Percentiles rank a stretch among this genome's conserved stretches.
These are phyloP conservation scores for Sporisorium scitamineum DNA, from an alignment of 1,284 basidiomycete species.

Conservation along the genomic window DNA sequence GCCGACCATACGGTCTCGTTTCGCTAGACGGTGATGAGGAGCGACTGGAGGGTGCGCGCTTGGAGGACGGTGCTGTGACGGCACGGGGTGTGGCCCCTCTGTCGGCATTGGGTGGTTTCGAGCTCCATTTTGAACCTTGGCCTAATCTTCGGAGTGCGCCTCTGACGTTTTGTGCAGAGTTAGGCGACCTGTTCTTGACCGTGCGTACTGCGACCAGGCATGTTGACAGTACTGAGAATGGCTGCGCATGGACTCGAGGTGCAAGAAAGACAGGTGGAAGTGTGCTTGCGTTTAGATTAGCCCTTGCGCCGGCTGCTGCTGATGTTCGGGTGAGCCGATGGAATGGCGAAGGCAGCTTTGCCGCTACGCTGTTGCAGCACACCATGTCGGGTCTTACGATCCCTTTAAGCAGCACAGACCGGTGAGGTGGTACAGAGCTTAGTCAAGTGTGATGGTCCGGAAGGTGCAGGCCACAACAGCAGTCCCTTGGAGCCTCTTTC, in stretches of 20 bases:
- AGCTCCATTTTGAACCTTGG: slow-evolving; percentile 18
- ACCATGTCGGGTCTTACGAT: slow-evolving; percentile 8
- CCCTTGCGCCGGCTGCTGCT: not conserved
- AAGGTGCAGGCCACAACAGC: not conserved
- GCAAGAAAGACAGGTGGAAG: slow-evolving; percentile 29
- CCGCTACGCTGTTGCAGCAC: slow-evolving; percentile 13
- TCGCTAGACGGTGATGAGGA: not conserved
- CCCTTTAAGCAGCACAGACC: not conserved
- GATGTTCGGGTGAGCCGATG: slow-evolving; percentile 10
- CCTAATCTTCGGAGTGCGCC: slow-evolving; percentile 25
- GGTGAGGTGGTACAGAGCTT: not conserved
- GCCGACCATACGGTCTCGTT: not conserved
- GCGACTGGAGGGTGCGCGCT: not conserved
- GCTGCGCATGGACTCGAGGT: slow-evolving; percentile 17
- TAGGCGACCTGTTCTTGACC: slow-evolving; percentile 5
- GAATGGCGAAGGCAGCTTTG: slow-evolving; percentile 14
- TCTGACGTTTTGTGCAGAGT: slow-evolving; percentile 28
- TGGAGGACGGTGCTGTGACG: not conserved
- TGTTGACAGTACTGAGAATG: slow-evolving; percentile 9
- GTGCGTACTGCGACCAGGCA: not conserved
- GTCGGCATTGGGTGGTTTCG: slow-evolving; percentile 2
- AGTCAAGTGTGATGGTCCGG: not conserved
- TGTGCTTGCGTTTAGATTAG: not conserved
- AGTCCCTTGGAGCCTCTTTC: not conserved
- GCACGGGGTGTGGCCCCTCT: not conserved